Percentiles rank a stretch among this genome's conserved stretches.
Conservation (phyloP, 2,329 filamentous ascomycete genomes). For the Cordyceps farinosa region DNA sequence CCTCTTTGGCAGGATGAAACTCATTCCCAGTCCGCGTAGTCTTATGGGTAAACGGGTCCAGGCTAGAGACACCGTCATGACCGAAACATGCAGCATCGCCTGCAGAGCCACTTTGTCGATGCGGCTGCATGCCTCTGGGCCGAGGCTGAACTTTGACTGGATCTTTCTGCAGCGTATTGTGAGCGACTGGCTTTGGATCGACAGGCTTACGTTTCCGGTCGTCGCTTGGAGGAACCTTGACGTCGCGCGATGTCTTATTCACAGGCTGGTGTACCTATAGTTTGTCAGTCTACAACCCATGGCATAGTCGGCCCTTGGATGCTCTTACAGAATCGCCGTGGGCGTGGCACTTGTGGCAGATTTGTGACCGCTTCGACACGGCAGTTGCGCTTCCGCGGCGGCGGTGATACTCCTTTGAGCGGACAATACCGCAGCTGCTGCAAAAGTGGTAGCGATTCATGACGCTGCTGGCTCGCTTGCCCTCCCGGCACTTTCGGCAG, state of each 20-base stretch:
- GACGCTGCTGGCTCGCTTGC: conserved; percentile 23
- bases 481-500: conserved; percentile 33
- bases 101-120: not conserved
- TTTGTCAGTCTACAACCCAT: not conserved
- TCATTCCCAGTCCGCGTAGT: not conserved
- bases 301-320: too few relatives aligned
- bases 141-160: not conserved
- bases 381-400: not conserved
- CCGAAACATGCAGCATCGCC: not conserved
- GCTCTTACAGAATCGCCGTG: not conserved
- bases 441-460: conserved; percentile 38
- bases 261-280: not conserved
- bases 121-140: not conserved
- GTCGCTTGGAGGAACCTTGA: not conserved
- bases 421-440: conserved; percentile 37
- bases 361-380: not conserved
- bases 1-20: not conserved
- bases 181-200: not conserved
- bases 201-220: not conserved
- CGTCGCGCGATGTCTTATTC: not conserved
- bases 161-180: not conserved
- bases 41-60: not conserved
- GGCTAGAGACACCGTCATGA: not conserved
- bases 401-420: conserved; percentile 38
- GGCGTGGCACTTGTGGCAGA: conserved; percentile 12